A percentile compares a stretch with the other conserved stretches of the same genome.
These are phyloP conservation scores for Mortierella claussenii DNA, from an alignment of 192 early-diverging fungal species.

Conservation along the genomic window DNA sequence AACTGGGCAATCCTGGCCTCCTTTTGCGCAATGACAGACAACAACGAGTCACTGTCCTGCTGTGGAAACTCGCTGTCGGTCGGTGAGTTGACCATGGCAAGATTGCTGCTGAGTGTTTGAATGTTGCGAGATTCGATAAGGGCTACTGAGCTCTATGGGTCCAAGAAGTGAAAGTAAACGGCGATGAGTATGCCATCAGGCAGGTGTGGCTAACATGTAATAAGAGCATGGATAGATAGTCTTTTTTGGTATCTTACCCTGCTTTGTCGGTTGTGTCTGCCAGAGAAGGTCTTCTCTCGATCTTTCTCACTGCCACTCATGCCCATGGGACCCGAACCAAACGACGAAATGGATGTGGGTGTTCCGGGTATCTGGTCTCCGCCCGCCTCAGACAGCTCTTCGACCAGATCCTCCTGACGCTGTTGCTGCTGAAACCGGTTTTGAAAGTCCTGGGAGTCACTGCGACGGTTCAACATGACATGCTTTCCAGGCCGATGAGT, in stretches of 20 bases:
- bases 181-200: too few relatives aligned
- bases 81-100: slow-evolving; percentile 47
- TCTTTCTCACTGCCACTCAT: slow-evolving; percentile 15
- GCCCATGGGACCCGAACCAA: slow-evolving; percentile 37
- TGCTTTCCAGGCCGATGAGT: slow-evolving; percentile 28
- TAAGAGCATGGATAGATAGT: too few relatives aligned
- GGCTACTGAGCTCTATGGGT: slow-evolving; percentile 27
- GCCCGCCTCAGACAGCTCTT: slow-evolving; percentile 41
- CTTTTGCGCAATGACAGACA: slow-evolving; percentile 50
- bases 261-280: slow-evolving; percentile 21
- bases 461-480: slow-evolving; percentile 45
- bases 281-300: slow-evolving; percentile 11
- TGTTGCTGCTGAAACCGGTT: slow-evolving; percentile 38
- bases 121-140: slow-evolving; percentile 41
- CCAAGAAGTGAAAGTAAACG: too few relatives aligned
- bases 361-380: slow-evolving; percentile 42
- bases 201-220: too few relatives aligned
- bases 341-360: slow-evolving; percentile 33
- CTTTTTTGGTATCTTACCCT: too few relatives aligned
- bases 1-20: slow-evolving; percentile 48
- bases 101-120: slow-evolving; percentile 45
- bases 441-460: slow-evolving; percentile 42
- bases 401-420: slow-evolving; percentile 32
- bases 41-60: slow-evolving; percentile 36
- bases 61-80: slow-evolving; percentile 48